Conservation (phyloP, 352 stramenopile species). For the Globisporangium spinosum region DNA sequence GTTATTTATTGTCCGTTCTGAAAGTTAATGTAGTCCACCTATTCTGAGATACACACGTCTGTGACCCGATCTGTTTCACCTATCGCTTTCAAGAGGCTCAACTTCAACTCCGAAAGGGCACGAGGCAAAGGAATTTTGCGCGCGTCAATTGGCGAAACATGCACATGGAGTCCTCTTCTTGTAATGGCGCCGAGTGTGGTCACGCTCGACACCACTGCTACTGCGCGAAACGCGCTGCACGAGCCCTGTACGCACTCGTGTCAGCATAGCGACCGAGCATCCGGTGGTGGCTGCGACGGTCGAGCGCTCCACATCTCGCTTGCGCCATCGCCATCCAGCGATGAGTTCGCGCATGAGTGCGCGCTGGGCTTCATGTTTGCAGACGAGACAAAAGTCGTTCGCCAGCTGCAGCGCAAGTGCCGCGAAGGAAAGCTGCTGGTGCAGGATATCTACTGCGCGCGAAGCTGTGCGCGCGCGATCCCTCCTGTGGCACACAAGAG, state of each 20-base stretch:
- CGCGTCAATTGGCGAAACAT: neutral
- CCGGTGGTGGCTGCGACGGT: slow-evolving; percentile 11
- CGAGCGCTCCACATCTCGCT: slow-evolving; percentile 28
- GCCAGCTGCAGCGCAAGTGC: slow-evolving; percentile 40
- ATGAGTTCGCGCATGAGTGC: slow-evolving; percentile 51
- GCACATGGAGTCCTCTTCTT: slow-evolving; percentile 6
- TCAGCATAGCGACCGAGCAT: neutral
- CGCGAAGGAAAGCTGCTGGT: slow-evolving; percentile 35
- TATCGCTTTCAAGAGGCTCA: slow-evolving; percentile 12
- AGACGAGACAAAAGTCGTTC: slow-evolving; percentile 61
- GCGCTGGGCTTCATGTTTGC: slow-evolving; percentile 44
- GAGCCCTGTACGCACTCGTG: slow-evolving; percentile 31
- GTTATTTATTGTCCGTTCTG: neutral
- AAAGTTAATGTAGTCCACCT: neutral
- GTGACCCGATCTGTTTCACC: neutral
- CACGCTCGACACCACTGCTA: neutral
- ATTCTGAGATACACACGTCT: neutral
- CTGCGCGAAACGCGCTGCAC: slow-evolving; percentile 16
- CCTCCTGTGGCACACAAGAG: slow-evolving; percentile 27
- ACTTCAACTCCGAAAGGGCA: slow-evolving; percentile 18
- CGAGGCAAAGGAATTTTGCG: neutral
- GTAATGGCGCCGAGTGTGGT: neutral
- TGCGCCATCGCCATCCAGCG: slow-evolving; percentile 20
- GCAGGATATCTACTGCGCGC: slow-evolving; percentile 48
- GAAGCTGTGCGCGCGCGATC: slow-evolving; percentile 55